Evolutionary conservation across 345 rosid genomes (phyloP).

Genomic region (Eucalyptus coolabah): DNA sequence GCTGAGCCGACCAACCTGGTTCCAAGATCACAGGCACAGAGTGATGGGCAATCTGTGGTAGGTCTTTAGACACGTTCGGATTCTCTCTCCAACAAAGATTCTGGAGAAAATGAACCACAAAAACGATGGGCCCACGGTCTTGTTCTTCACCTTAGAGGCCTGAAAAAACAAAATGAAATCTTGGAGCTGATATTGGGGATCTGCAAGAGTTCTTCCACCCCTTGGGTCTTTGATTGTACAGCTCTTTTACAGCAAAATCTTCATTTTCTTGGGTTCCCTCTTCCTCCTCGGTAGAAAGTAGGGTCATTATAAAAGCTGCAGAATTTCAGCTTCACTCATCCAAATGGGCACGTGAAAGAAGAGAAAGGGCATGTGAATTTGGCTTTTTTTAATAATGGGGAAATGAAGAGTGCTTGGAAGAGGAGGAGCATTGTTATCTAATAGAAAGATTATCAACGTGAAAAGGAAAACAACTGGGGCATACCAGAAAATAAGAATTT

Average conservation of each 20-base stretch:
- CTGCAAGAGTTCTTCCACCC: not conserved
- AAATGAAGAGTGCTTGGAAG: not conserved
- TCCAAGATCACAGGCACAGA: not conserved
- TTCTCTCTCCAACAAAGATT: not conserved
- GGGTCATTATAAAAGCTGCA: not conserved
- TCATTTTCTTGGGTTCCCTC: not conserved
- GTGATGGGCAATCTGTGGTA: not conserved
- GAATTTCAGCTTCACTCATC: not conserved
- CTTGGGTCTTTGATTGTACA: not conserved
- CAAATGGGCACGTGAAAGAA: not conserved
- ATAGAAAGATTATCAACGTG: not conserved
- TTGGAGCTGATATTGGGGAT: not conserved
- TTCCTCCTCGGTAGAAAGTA: not conserved
- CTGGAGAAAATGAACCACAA: not conserved
- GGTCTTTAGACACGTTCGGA: not conserved
- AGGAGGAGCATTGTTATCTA: not conserved
- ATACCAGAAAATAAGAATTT: not conserved
- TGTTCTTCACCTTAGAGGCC: not conserved
- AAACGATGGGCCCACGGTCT: not conserved
- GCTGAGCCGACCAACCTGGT: not conserved
- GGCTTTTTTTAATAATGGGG: not conserved
- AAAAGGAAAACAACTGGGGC: not conserved
- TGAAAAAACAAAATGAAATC: not conserved
- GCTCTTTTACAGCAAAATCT: not conserved
- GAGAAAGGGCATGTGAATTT: not conserved